Conservation (phyloP, 495 filamentous ascomycete species). For the Neurospora sp. region DNA sequence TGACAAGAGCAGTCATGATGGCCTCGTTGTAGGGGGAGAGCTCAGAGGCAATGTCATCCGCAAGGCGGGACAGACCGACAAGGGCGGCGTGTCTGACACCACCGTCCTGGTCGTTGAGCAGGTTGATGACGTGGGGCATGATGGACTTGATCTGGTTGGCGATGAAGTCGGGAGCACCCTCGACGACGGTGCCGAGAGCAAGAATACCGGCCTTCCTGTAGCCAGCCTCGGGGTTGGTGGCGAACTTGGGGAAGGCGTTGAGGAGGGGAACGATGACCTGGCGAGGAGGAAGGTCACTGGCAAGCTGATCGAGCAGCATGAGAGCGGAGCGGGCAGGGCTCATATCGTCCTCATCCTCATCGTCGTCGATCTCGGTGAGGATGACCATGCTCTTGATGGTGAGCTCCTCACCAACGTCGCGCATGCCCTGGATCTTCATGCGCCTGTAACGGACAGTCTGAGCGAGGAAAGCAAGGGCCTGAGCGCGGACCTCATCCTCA, state of each 20-base stretch:
- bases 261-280: constrained; percentile 92
- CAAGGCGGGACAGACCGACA: constrained; percentile 74
- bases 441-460: constrained; percentile 85
- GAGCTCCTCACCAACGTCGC: constrained; percentile 67
- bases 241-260: constrained; percentile 70
- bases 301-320: constrained; percentile 77
- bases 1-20: constrained; percentile 72
- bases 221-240: constrained; percentile 58
- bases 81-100: constrained; percentile 80
- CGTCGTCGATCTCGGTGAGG: constrained; percentile 73
- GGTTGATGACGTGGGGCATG: constrained; percentile 73
- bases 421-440: constrained; percentile 84
- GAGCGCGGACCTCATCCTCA: constrained; percentile 75
- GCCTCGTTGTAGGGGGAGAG: constrained; percentile 71
- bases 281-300: constrained; percentile 76
- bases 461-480: constrained; percentile 88
- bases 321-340: constrained; percentile 84
- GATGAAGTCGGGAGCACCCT: constrained; percentile 94
- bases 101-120: constrained; percentile 72
- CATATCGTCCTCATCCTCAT: constrained; percentile 86
- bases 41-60: constrained; percentile 87
- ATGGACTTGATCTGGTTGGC: constrained; percentile 78
- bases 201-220: constrained; percentile 84
- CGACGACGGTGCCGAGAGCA: constrained; percentile 85
- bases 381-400: constrained; percentile 79